Base-by-base conservation (phyloP, 768 basidiomycete species). In the Leccinum longicurvipes region DNA sequence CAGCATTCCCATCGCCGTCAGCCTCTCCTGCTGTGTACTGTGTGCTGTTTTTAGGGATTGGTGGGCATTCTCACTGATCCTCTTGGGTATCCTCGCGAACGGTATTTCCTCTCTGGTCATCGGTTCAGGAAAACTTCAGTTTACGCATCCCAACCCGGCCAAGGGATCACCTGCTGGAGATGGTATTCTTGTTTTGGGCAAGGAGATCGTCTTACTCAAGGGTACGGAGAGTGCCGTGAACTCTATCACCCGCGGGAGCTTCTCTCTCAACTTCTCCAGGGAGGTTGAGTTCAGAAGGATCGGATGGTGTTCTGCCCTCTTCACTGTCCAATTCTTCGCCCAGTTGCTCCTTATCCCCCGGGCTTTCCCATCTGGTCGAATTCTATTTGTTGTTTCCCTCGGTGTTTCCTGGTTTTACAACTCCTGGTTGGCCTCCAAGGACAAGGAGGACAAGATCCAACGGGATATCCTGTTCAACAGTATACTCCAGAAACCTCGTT, bases 321-420 rank as follows among this genome's bases (percentile, higher is more conserved):
- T 68, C 17, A 52, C 54, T 0, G 42, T 52, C 25, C 68, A 71
- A 46, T 68, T 67, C 58, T 24, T 69, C 6, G 50, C 55, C 8
- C 69, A 71, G 47, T 59, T 71, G 3, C 45, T 71, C 51, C 61
- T 71, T 19, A 64, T 68, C 19, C 68, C 41, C 41, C 19, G 21
- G 21, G 41, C 41, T 11, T 42, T 11, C 12, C 21, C 3, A 4
- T 6, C 12, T 19, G 69, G 70, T 2, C 70, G 70, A 50, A 48
- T 68, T 45, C 54, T 70, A 59, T 70, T 71, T 51, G 34, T 68
- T 11, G 25, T 47, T 5, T 60, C 67, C 0, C 59, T 71, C 7
- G 66, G 36, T 3, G 59, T 66, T 4, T 68, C 70, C 5, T 67
- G 64, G 64, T 1, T 59, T 6, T 67, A 70, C 56, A 71, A 65